Percentiles rank a stretch among this genome's conserved stretches.
These are phyloP conservation scores for Lepidium africanum DNA, from an alignment of 345 rosid species.

Conservation along the genomic window DNA sequence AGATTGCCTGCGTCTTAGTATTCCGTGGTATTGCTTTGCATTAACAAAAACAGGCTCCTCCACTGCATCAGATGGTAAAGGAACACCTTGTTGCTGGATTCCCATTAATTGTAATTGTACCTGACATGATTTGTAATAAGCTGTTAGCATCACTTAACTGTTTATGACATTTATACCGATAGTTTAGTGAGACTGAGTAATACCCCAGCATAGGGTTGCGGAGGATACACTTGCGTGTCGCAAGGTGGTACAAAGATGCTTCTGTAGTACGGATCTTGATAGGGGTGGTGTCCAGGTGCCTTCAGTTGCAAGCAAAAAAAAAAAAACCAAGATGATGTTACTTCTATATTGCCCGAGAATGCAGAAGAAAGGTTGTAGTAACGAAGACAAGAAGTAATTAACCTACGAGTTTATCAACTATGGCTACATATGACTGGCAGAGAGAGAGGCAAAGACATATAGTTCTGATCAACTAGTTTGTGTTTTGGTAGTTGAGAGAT, in stretches of 20 bases:
- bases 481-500: neutral
- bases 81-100: slow-evolving; percentile 91
- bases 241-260: slow-evolving; percentile 74
- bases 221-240: slow-evolving; percentile 46
- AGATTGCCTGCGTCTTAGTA: slow-evolving; percentile 85
- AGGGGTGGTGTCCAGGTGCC: slow-evolving; percentile 73
- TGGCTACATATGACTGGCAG: neutral
- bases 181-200: neutral
- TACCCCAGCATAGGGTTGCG: slow-evolving; percentile 57
- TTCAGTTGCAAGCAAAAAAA: slow-evolving; percentile 23
- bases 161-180: neutral
- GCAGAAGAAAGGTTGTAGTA: neutral
- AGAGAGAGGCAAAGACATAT: no score
- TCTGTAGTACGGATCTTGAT: slow-evolving; percentile 87
- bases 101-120: slow-evolving; percentile 90
- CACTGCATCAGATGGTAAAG: slow-evolving; percentile 78
- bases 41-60: slow-evolving; percentile 99
- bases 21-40: slow-evolving; percentile 98
- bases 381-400: neutral
- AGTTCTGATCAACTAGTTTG: no score
- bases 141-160: neutral
- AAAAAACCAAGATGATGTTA: neutral
- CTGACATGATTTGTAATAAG: slow-evolving; percentile 24
- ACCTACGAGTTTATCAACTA: neutral
- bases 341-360: neutral